Percentiles rank a stretch among this genome's conserved stretches.
These are phyloP conservation scores for Keithomyces neogunnii DNA, from an alignment of 2,329 filamentous ascomycete genomes.

Conservation along the genomic window DNA sequence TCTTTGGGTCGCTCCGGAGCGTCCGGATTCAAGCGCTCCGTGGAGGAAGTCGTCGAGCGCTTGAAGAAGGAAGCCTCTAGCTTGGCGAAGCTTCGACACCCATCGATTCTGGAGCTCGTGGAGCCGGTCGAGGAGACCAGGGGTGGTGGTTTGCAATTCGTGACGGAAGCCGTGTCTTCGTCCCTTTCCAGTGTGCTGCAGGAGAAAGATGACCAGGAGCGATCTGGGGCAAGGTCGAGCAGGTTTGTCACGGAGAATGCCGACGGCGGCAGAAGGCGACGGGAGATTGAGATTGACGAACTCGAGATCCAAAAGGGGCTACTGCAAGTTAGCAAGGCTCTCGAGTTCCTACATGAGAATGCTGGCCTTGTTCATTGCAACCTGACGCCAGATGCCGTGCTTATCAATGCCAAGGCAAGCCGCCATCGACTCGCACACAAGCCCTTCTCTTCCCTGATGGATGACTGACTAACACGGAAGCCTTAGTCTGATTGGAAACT, in stretches of 20 bases:
- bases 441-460: not conserved
- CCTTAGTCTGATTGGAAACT: slow-evolving; percentile 92
- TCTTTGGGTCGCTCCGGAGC: slow-evolving; percentile 36
- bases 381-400: slow-evolving; percentile 83
- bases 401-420: slow-evolving; percentile 82
- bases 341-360: slow-evolving; percentile 94
- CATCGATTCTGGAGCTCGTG: slow-evolving; percentile 82
- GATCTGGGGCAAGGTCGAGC: slow-evolving; percentile 60
- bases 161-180: slow-evolving; percentile 82
- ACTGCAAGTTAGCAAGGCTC: slow-evolving; percentile 83
- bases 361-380: slow-evolving; percentile 92
- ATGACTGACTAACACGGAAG: not conserved
- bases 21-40: slow-evolving; percentile 65
- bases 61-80: slow-evolving; percentile 87
- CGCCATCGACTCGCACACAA: not conserved
- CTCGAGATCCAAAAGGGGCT: slow-evolving; percentile 95
- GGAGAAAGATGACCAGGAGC: slow-evolving; percentile 85
- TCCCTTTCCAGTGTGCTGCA: slow-evolving; percentile 75
- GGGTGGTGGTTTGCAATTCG: slow-evolving; percentile 87
- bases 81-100: slow-evolving; percentile 80
- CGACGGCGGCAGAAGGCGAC: slow-evolving; percentile 61
- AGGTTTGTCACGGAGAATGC: slow-evolving; percentile 75
- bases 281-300: slow-evolving; percentile 91
- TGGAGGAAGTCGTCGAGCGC: slow-evolving; percentile 86
- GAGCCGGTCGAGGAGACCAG: slow-evolving; percentile 94